Evolutionary conservation across 2,329 filamentous ascomycete species (phyloP).

Genomic region (Fusarium domesticum): DNA sequence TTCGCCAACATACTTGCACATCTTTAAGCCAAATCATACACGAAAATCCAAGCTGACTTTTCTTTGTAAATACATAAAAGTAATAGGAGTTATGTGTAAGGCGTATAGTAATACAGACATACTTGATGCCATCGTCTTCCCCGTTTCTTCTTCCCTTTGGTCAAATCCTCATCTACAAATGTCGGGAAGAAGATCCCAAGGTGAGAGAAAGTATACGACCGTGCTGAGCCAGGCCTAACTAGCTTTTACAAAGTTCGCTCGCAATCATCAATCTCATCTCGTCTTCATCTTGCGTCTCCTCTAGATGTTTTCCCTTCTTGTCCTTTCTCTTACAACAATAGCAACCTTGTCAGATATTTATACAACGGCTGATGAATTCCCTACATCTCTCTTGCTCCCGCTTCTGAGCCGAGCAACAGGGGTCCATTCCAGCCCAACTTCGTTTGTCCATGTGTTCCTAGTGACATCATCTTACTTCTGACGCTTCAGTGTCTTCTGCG

Average conservation of each 20-base stretch:
- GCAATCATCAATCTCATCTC: neutral
- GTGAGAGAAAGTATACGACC: no score
- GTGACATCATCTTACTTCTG: slow-evolving; percentile 62
- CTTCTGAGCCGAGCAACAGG: slow-evolving; percentile 19
- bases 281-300: neutral
- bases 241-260: no score
- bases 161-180: neutral
- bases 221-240: no score
- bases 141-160: neutral
- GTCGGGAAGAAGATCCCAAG: no score
- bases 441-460: slow-evolving; percentile 7
- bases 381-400: neutral
- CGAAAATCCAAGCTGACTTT: no score
- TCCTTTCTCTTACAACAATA: neutral
- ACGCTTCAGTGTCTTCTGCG: slow-evolving; percentile 82
- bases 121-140: neutral
- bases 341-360: neutral
- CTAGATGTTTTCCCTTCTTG: neutral
- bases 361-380: neutral
- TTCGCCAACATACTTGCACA: no score
- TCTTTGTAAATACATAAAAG: neutral
- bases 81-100: neutral
- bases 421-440: neutral
- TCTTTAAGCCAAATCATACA: no score
- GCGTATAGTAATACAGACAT: neutral